These are phyloP conservation scores for Rhynchosporium secalis DNA, from an alignment of 2,329 filamentous ascomycete species.

Conservation along the genomic window DNA sequence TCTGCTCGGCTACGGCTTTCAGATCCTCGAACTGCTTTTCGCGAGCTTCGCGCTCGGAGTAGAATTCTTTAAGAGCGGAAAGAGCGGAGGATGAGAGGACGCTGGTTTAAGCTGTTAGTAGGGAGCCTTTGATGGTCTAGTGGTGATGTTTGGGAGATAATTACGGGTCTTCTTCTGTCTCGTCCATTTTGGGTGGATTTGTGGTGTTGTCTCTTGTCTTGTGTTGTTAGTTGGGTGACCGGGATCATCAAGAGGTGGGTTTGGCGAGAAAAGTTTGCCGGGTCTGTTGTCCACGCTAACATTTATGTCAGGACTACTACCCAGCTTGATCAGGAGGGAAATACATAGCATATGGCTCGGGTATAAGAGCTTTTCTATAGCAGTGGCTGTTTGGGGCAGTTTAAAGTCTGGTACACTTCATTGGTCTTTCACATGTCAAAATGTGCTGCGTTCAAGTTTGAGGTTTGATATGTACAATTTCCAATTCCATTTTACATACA, in stretches of 20 bases:
- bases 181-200: slow-evolving; percentile 21
- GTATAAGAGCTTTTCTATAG: too few relatives aligned
- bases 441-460: not conserved
- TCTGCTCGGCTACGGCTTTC: slow-evolving; percentile 59
- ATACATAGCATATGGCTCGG: not conserved
- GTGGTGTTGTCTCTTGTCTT: not conserved
- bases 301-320: not conserved
- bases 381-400: too few relatives aligned
- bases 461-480: slow-evolving; percentile 26
- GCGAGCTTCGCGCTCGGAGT: slow-evolving; percentile 67
- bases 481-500: slow-evolving; percentile 17
- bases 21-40: slow-evolving; percentile 68
- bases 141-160: not conserved
- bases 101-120: slow-evolving; percentile 41
- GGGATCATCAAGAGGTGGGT: not conserved
- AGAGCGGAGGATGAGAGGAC: slow-evolving; percentile 66
- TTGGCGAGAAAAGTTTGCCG: slow-evolving; percentile 21
- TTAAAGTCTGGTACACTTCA: too few relatives aligned
- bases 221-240: slow-evolving; percentile 1
- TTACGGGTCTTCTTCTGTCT: slow-evolving; percentile 28
- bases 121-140: not conserved
- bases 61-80: slow-evolving; percentile 71
- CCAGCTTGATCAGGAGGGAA: not conserved
- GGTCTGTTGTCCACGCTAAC: not conserved
- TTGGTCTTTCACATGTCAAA: not conserved